Evolutionary conservation across 768 basidiomycete genomes (phyloP), one percentile per base, ranked within the genome.

Genomic region (Auricularia cornea): DNA sequence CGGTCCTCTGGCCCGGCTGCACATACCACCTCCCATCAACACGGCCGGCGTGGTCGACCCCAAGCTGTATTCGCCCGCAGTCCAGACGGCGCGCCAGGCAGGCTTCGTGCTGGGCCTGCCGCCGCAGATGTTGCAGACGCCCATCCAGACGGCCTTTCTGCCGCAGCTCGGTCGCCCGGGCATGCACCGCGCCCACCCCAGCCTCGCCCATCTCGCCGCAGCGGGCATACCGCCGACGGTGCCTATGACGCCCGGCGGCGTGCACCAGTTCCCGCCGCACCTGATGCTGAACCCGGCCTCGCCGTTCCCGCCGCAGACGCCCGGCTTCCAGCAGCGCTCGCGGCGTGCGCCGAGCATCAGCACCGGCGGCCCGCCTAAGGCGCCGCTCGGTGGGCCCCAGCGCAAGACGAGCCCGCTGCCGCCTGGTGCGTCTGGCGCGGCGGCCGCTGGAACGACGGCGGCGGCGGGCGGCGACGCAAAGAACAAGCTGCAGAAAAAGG

Each of bases 281-380:
- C 75, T 86, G 65, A 76, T 82, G 69, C 68, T 80, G 1, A 35
- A 30, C 73, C 70, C n/a, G 28, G 73, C 68, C 60, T 77, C 71
- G 61, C 78, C 35, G 35, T 76, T 64, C 33, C 31, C 62, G 61
- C 31, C 79, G 35, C 61, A 62, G 32, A 33, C 71, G 60, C 73
- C 29, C 78, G 72, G 44, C 23, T 86, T 84, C 67, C 80, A 82
- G 6, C 83, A 81, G 31, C 77, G 88, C 62, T 88, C 80, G 70
- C 80, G 87, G 72, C 80, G 89, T 51, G 83, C 89, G 63, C 81
- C 80, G 18, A 83, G 82, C 66, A 66, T 88, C 52, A 90, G 87
- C 71, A 83, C 89, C 48, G 92, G 92, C 14, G 92, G 92, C 6
- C 92, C 92, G n/a, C 92, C 92, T 10, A 94, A 93, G 72, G 92